Evolutionary conservation across 2,329 filamentous ascomycete species (phyloP), one percentile per base, ranked within the genome.

Genomic region (Nemania sp.): DNA sequence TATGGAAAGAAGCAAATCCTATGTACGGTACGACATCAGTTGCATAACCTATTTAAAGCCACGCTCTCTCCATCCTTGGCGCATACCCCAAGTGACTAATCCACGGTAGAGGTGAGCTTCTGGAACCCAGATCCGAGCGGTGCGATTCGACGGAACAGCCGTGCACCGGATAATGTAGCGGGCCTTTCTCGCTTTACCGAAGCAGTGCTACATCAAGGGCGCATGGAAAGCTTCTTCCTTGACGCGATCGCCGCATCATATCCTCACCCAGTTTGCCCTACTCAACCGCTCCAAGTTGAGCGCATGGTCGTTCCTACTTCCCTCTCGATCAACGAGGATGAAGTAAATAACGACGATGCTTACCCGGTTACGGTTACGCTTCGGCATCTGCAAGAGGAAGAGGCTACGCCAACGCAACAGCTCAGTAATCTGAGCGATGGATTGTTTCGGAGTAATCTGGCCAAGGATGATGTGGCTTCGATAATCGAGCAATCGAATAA

Each of bases 1-100:
- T 79, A 1, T 84, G 83, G 80, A 84, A 83, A 42, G 86, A 89
- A 61, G 78, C 81, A 11, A 87, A 87, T 64, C 84, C 84, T 64
- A 81, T 89, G 73, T 75, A 87, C n/a, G 73, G 82, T 86, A 52
- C 68, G 73, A 24, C n/a, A 20, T 34, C 15, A 22, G 42, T n/a
- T n/a, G 40, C 17, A 15, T 23, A 12, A n/a, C 19, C 28, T 24
- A n/a, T 34, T 24, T 50, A 30, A 17, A 17, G 47, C 23, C 26
- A 9, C 44, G 28, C 23, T 28, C 14, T 33, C 54, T 26, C 44
- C 45, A 45, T 22, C 22, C 26, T 28, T 23, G 31, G 24, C 6
- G 19, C 14, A 6, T 42, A 50, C 37, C 19, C 24, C 30, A 11
- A 41, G 30, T 19, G 14, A 19, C 22, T 50, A 26, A 54, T 6